Base-by-base conservation (phyloP, 2,329 filamentous ascomycete genomes). In the Fusarium pseudocircinatum region DNA sequence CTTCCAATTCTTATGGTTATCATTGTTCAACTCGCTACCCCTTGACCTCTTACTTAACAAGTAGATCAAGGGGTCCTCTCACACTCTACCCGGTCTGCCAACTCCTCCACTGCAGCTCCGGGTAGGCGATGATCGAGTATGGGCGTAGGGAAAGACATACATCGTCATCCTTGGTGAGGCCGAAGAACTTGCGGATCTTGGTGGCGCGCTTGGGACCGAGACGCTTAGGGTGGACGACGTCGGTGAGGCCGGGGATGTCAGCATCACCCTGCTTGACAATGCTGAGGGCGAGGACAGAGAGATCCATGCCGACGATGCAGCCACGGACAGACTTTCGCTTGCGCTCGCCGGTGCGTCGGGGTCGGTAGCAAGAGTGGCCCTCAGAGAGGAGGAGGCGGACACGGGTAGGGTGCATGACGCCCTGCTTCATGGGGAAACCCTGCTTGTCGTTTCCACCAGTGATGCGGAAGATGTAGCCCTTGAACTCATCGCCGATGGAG, bases 361-460 rank as follows among this genome's bases (percentile, higher is more conserved):
- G 92, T 84, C 96, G 96, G 93, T 98, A 99, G 94, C 96, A 99
- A 81, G 94, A 96, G 94, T 98, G 96, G 86, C 96, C 96, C 65
- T 97, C 95, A 84, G 93, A 85, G 84, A 99, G 94, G 83, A 99
- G 93, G 80, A 99, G 95, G 81, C 94, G 93, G 88, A 98, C 96
- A 96, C 96, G 96, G 86, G 94, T 96, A 82, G 96, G 95, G 87
- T 97, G 94, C 91, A 99, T 96, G 86, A 97, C 94, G 91, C 96
- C 96, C 93, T 99, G 97, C 95, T 99, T 99, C 96, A 99, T 99
- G 81, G 96, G 96, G 92, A 99, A 99, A 90, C 96, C 96, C 91
- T 99, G 97, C 94, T 99, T 99, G 94, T 99, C 96, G 93, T 99
- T 99, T 85, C 97, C 96, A 84, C 96, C 97, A 82, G 96, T 99